phyloP scores from a whole-genome alignment of 805 yeast genomes.

The Kazachstania kunashirensis region DNA sequence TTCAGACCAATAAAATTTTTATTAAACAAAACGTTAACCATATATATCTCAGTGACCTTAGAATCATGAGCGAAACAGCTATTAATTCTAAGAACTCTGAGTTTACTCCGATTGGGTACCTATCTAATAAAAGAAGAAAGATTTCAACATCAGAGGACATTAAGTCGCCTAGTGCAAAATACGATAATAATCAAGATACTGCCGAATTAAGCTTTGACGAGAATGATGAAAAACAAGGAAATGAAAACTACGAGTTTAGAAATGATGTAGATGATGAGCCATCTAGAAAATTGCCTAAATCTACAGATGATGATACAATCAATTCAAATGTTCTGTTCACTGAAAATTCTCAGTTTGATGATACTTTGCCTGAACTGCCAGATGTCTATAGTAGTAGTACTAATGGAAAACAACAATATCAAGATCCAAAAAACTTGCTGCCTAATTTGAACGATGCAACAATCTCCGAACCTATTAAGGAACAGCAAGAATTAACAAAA shows the following conservation, averaged over 20 bases:
- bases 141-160: background rate
- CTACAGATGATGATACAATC: conserved; percentile 18
- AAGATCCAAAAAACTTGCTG: conserved; percentile 11
- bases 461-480: conserved; percentile 25
- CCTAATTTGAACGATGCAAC: conserved; percentile 16
- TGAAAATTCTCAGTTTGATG: conserved; percentile 28
- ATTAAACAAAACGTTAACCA: too few relatives aligned
- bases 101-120: conserved; percentile 37
- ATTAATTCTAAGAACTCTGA: conserved; percentile 22
- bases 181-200: background rate
- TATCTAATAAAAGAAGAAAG: conserved; percentile 13
- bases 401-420: background rate
- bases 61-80: conserved; percentile 2
- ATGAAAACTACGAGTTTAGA: background rate
- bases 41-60: too few relatives aligned
- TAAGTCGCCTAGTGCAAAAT: conserved; percentile 4
- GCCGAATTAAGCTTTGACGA: conserved; percentile 1
- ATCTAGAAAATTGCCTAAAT: background rate
- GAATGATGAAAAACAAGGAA: background rate
- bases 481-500: conserved; percentile 23
- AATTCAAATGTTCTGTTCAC: conserved; percentile 22
- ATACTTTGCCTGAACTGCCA: conserved; percentile 21
- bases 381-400: background rate
- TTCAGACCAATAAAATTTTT: too few relatives aligned
- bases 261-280: background rate